Conservation (phyloP, 371 early-diverging fungal species). For the Dinochytrium kinnereticum region DNA sequence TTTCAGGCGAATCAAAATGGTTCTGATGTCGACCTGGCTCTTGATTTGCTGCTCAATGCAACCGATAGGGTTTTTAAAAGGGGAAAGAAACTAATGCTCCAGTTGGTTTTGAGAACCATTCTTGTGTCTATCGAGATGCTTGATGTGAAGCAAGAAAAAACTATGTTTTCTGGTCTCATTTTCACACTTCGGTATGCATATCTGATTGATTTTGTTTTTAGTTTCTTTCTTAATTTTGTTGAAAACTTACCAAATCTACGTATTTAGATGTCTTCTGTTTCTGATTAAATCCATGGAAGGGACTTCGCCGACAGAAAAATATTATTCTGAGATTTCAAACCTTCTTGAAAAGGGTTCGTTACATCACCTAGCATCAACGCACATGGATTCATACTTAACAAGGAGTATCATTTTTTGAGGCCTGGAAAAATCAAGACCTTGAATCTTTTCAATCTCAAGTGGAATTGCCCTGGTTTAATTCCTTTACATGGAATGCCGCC, state of each 20-base stretch:
- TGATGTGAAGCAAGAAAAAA: neutral
- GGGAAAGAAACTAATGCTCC: neutral
- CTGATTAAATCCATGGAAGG: neutral
- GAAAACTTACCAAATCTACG: neutral
- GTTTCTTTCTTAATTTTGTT: no score
- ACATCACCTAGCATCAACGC: neutral
- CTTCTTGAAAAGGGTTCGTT: neutral
- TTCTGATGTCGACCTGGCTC: neutral
- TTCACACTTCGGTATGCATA: neutral
- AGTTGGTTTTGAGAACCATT: neutral
- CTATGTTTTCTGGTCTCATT: neutral
- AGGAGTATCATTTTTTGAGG: neutral
- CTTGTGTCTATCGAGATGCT: neutral
- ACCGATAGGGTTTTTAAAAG: neutral
- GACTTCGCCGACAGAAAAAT: neutral
- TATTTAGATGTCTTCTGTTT: neutral
- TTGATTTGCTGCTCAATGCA: neutral
- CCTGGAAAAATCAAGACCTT: neutral
- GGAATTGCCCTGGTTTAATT: neutral
- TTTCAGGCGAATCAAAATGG: neutral
- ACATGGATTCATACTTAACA: no score
- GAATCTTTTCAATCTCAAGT: neutral
- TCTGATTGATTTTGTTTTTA: no score
- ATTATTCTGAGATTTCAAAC: neutral
- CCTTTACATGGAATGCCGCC: conserved; percentile 1